Conservation (phyloP, 139 green algal species). For the Microglena sp. region DNA sequence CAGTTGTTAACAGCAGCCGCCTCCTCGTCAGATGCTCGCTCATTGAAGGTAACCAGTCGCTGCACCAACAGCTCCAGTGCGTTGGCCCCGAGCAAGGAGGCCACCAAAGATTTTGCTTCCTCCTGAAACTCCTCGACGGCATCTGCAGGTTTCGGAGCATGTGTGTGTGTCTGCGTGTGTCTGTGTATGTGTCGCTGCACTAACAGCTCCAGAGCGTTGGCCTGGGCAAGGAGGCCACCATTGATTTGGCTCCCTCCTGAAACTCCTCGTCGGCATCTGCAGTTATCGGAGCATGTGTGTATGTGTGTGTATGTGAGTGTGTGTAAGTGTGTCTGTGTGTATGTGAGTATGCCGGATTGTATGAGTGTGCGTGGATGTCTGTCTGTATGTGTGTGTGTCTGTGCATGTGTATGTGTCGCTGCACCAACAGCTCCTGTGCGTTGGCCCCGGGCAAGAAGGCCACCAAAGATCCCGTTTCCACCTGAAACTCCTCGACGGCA, state of each 20-base stretch:
- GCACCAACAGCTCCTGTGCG: constrained; percentile 61
- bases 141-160: neutral
- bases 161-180: neutral
- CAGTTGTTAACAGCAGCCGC: constrained; percentile 59
- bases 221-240: constrained; percentile 66
- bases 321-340: too few relatives aligned
- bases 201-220: constrained; percentile 62
- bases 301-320: too few relatives aligned
- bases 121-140: neutral
- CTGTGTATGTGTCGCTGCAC: constrained; percentile 50
- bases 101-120: too few relatives aligned
- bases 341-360: too few relatives aligned
- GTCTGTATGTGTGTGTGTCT: too few relatives aligned
- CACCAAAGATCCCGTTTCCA: constrained; percentile 57
- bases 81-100: constrained; percentile 2
- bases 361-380: too few relatives aligned
- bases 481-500: constrained; percentile 33
- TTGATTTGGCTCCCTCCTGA: constrained; percentile 40
- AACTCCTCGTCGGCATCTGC: too few relatives aligned
- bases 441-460: constrained; percentile 58
- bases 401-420: too few relatives aligned
- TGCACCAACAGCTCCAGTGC: constrained; percentile 4
- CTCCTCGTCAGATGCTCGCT: constrained; percentile 59
- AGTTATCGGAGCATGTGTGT: too few relatives aligned
- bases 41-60: too few relatives aligned